Percentiles rank a stretch among this genome's conserved stretches.
Evolutionary conservation across 2,329 filamentous ascomycete species (phyloP).

Genomic region (Diaporthe vexans): DNA sequence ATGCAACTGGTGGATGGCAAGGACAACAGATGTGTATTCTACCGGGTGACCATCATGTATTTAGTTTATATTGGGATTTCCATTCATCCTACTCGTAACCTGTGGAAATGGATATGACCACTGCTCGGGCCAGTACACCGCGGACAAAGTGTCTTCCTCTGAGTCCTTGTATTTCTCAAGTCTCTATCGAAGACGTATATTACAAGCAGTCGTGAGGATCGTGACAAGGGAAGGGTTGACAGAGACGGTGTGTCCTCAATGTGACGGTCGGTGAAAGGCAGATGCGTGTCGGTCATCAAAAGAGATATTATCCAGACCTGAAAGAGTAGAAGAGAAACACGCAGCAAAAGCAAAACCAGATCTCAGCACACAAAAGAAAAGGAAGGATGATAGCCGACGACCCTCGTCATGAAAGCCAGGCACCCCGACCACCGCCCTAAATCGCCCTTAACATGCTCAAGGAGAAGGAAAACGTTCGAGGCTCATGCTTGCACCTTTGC

Average conservation of each 20-base stretch:
- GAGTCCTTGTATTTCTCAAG: conserved; percentile 1
- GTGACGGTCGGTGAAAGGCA: not conserved
- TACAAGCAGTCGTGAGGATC: conserved; percentile 18
- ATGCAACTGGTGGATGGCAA: not conserved
- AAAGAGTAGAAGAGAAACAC: not conserved
- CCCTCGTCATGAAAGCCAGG: not conserved
- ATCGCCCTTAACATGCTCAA: conserved; percentile 28
- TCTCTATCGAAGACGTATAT: conserved; percentile 2
- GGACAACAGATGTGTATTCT: not conserved
- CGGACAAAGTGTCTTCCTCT: not conserved
- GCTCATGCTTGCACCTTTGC: not conserved
- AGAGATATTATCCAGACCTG: conserved; percentile 28
- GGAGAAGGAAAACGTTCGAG: not conserved
- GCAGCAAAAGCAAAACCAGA: conserved; percentile 14
- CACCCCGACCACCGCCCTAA: not conserved
- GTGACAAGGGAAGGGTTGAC: conserved; percentile 9
- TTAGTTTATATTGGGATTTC: not conserved
- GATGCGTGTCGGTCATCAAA: conserved; percentile 11
- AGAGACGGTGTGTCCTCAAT: not conserved
- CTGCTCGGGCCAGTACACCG: not conserved
- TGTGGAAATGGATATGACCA: too few relatives aligned
- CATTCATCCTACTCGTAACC: not conserved
- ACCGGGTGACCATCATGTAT: not conserved
- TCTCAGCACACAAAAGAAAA: not conserved
- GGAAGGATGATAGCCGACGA: not conserved